Evolutionary conservation across 257 asterid species (phyloP), one percentile per base, ranked within the genome.

Genomic region (Lycium ferocissimum): DNA sequence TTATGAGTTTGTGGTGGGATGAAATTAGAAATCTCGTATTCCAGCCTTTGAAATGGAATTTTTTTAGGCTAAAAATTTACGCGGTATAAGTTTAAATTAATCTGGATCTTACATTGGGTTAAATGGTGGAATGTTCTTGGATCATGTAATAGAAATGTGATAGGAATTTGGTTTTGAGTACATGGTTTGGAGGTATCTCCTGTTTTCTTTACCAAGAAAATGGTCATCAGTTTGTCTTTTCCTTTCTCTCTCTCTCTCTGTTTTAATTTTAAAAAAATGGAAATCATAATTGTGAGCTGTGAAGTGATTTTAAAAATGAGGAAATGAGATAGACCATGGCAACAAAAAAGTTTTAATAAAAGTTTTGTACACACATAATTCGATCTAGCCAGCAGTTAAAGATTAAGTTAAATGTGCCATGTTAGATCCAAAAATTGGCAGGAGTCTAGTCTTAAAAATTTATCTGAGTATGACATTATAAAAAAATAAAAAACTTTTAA

Each of bases 81-180:
- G 33, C 33, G 0, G 33, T 26, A 26, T 26, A 26, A 26, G 1
- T 26, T 26, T 26, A 26, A 26, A 26, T 26, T 26, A 26, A 26
- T 26, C 33, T 26, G 0, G 33, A 26, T 26, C 33, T 26, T 26
- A 26, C n/a, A 26, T 26, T 2, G 0, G 0, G 4, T 65, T 0
- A 63, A 11, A 63, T 49, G 2, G 6, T 6, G 14, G 81, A 75
- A 75, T 75, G 43, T 49, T 22, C 43, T 49, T 49, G 81, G 81
- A 75, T 75, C 81, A 22, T 75, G 81, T 22, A 22, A 62, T 75
- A 22, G 61, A 75, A 75, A 49, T 66, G 10, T 66, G 45, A 6
- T 66, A 66, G 47, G 73, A 33, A 26, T 75, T 8, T 49, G 43
- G 7, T 69, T 14, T 33, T 11, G 73, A 66, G 73, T 66, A 69